Evolutionary conservation across 208 protist genomes (phyloP), one percentile per base, ranked within the genome.

Genomic region (Acanthamoeba culbertsoni): DNA sequence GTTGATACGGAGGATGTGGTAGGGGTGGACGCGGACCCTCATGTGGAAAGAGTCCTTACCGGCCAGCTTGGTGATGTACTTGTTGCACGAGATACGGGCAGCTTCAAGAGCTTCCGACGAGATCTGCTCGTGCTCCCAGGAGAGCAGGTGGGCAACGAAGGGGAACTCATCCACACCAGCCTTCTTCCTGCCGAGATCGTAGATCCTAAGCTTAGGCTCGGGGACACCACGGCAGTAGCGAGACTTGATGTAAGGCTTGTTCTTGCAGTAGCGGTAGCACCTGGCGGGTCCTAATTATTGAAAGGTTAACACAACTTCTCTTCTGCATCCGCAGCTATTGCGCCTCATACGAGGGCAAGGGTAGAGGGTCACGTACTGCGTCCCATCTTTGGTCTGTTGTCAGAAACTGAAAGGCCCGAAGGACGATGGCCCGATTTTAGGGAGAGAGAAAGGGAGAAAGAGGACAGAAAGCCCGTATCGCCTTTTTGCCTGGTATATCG

Each of bases 1-100:
- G 97, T 99, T 99, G 97, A 99, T 99, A 95, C 99, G 98, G 59
- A 99, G 93, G 89, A 99, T 99, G 96, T 99, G 99, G 98, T 98
- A 99, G 75, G 99, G 99, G 97, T 99, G 99, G 93, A 98, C 98
- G 94, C 99, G 98, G 86, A 99, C 98, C 94, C 99, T 98, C 95
- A 99, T 97, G 98, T 99, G 99, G 98, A 99, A 99, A 63, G 93
- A 92, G 59, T 99, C 99, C 97, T 99, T 99, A 95, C 99, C 99
- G 79, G 94, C 96, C 33, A 95, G 96, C 96, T 99, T 99, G 93
- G 97, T 94, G 97, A 99, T 99, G 98, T 99, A 99, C 97, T 99
- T 99, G 99, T 99, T 99, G 96, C 97, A 97, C 93, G 97, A 98
- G 96, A 99, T 99, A 99, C 99, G 99, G 93, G 98, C 99, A 65